Base-by-base conservation (phyloP, 306 rosid genomes). In the Lithocarpus polystachyus region DNA sequence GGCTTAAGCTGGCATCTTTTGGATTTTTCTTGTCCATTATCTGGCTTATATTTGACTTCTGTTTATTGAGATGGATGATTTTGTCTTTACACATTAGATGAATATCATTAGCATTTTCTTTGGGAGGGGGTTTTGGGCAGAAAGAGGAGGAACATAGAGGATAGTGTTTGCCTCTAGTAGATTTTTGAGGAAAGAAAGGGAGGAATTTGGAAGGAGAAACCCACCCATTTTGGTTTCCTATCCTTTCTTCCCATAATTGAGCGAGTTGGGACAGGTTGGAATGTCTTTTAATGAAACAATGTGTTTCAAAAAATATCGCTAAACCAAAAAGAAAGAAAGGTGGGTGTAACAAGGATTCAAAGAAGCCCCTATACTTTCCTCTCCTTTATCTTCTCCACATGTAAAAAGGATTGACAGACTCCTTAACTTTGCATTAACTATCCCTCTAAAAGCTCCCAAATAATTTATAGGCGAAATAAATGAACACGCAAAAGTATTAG, bases 1-100 rank as follows among this genome's bases (percentile, higher is more conserved):
- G 81, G 62, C 61, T 33, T 24, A 31, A 18, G 29, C 60, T 67
- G 15, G 62, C 24, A 62, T 75, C 31, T 0, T 75, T 19, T 20
- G 56, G 74, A 15, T 29, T 67, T 82, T 77, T 56, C 13, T 11
- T 55, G 43, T 48, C 48, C 40, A 65, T 70, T 71, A 51, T 65
- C 5, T 5, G 17, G 53, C 17, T 69, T 70, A 2, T 1, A 10
- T 67, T 4, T 3, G 18, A 33, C 4, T 48, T 33, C 2, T 18
- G 23, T 35, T 31, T 67, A 3, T 64, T 28, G 70, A 29, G 37
- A 64, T n/a, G 28, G 17, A 1, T 60, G 45, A 26, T 12, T 64
- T 17, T 64, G 15, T 29, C 40, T 17, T 64, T 64, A 64, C 15
- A 14, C 31, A 62, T 28, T 62, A 28, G 20, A 19, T 31, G 18